Percentiles rank a stretch among this genome's conserved stretches.
phyloP scores from a whole-genome alignment of 768 basidiomycete species.

The Agrocybe pediades region DNA sequence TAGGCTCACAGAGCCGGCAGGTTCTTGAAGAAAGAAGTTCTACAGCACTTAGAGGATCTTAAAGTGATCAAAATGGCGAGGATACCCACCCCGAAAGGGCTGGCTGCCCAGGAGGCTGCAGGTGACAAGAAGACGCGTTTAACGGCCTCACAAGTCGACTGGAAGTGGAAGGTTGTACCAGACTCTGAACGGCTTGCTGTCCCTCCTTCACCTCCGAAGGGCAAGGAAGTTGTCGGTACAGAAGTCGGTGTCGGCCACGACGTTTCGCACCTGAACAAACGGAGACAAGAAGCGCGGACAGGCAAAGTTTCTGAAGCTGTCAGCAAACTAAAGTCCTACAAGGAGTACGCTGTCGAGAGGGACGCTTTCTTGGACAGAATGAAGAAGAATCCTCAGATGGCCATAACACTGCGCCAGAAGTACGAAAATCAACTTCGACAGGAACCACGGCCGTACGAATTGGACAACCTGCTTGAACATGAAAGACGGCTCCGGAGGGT shows the following conservation, averaged over 20 bases:
- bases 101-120: constrained; percentile 14
- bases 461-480: not conserved
- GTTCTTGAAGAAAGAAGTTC: constrained; percentile 55
- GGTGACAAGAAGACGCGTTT: constrained; percentile 14
- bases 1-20: constrained; percentile 29
- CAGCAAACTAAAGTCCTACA: constrained; percentile 31
- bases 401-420: not conserved
- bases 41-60: constrained; percentile 45
- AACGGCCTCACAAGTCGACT: constrained; percentile 13
- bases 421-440: not conserved
- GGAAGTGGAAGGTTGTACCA: constrained; percentile 18
- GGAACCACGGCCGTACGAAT: not conserved
- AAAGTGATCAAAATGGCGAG: constrained; percentile 45
- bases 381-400: not conserved
- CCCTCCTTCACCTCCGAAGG: constrained; percentile 15
- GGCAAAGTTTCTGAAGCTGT: constrained; percentile 47
- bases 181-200: constrained; percentile 9
- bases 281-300: constrained; percentile 48
- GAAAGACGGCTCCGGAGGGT: not conserved
- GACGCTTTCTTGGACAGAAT: not conserved
- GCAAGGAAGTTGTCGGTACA: constrained; percentile 40
- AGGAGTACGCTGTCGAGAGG: not conserved
- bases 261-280: constrained; percentile 56
- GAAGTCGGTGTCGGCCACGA: constrained; percentile 54
- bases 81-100: constrained; percentile 28